Conservation (phyloP, 1,139 yeast genomes). For the Diutina scorzettiae region DNA sequence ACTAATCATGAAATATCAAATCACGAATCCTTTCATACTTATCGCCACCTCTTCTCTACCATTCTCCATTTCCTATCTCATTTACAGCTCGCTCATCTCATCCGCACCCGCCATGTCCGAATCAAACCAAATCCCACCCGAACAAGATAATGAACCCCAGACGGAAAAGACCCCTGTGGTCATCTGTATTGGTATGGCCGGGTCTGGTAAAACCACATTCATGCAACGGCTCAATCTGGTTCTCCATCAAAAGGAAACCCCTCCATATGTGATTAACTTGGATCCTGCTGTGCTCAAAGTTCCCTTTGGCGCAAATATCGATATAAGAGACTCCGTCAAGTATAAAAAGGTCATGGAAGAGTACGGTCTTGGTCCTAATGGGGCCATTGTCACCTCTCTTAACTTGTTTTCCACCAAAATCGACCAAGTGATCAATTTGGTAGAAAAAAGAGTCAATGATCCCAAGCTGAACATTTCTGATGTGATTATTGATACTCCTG, state of each 20-base stretch:
- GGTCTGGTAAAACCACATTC: slow-evolving; percentile 95
- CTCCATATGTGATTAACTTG: slow-evolving; percentile 82
- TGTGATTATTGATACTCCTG: slow-evolving; percentile 93
- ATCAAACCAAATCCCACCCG: too few species aligned
- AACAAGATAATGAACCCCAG: too few species aligned
- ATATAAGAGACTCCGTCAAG: slow-evolving; percentile 91
- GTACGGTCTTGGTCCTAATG: slow-evolving; percentile 91
- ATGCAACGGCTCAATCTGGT: slow-evolving; percentile 92
- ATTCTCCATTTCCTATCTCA: too few species aligned
- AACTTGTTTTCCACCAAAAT: slow-evolving; percentile 90
- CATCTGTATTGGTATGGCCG: slow-evolving; percentile 78
- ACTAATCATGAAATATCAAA: too few species aligned
- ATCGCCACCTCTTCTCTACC: too few species aligned
- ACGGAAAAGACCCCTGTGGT: slow-evolving; percentile 3
- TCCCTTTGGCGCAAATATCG: slow-evolving; percentile 91
- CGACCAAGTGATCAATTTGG: slow-evolving; percentile 82
- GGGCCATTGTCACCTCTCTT: slow-evolving; percentile 92
- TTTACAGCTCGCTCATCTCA: too few species aligned
- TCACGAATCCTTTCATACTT: too few species aligned
- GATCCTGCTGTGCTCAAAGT: slow-evolving; percentile 94
- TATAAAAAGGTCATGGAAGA: slow-evolving; percentile 93
- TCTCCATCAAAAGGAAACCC: slow-evolving; percentile 57
- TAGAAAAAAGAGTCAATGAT: slow-evolving; percentile 50
- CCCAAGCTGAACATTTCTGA: slow-evolving; percentile 46
- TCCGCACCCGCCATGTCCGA: too few species aligned